Percentiles rank a stretch among this genome's conserved stretches.
phyloP scores from a whole-genome alignment of 2,329 filamentous ascomycete species.

The Myotisia sp. region DNA sequence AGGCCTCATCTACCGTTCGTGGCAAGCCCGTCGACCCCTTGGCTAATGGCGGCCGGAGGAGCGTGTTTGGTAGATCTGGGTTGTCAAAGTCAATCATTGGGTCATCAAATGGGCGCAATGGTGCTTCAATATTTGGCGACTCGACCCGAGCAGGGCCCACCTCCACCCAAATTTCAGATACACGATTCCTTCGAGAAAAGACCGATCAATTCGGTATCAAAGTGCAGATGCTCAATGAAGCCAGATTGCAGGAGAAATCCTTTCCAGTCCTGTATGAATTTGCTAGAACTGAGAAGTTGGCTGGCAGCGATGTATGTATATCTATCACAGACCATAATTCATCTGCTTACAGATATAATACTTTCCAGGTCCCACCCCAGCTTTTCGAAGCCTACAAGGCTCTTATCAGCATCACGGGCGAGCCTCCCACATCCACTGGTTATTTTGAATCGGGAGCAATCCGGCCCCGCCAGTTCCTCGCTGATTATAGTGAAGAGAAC shows the following conservation, averaged over 20 bases:
- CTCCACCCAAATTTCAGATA: slow-evolving; percentile 44
- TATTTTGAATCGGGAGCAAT: slow-evolving; percentile 49
- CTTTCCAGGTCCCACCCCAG: slow-evolving; percentile 50
- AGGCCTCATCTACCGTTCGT: slow-evolving; percentile 25
- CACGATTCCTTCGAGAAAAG: slow-evolving; percentile 68
- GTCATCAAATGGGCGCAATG: slow-evolving; percentile 50
- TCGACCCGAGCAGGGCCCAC: slow-evolving; percentile 44
- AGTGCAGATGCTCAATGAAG: slow-evolving; percentile 62
- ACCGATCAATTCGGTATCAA: slow-evolving; percentile 68
- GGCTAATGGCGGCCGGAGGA: slow-evolving; percentile 32
- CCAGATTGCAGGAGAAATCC: slow-evolving; percentile 49
- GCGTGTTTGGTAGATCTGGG: slow-evolving; percentile 53
- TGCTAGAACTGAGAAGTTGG: slow-evolving; percentile 55
- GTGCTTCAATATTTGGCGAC: slow-evolving; percentile 55
- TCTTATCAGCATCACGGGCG: slow-evolving; percentile 62
- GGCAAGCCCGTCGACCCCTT: slow-evolving; percentile 30
- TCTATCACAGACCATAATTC: slow-evolving; percentile 3
- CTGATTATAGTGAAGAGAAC: slow-evolving; percentile 62
- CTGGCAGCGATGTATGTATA: slow-evolving; percentile 46
- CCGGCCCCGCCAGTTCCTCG: slow-evolving; percentile 60
- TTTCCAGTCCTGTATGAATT: slow-evolving; percentile 68
- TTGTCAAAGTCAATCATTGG: slow-evolving; percentile 80
- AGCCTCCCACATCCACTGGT: slow-evolving; percentile 48
- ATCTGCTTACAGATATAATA: slow-evolving; percentile 8
- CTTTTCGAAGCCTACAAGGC: slow-evolving; percentile 72